These are phyloP conservation scores for Stipa capillata DNA, from an alignment of 176 grass and related monocot species.

Conservation along the genomic window DNA sequence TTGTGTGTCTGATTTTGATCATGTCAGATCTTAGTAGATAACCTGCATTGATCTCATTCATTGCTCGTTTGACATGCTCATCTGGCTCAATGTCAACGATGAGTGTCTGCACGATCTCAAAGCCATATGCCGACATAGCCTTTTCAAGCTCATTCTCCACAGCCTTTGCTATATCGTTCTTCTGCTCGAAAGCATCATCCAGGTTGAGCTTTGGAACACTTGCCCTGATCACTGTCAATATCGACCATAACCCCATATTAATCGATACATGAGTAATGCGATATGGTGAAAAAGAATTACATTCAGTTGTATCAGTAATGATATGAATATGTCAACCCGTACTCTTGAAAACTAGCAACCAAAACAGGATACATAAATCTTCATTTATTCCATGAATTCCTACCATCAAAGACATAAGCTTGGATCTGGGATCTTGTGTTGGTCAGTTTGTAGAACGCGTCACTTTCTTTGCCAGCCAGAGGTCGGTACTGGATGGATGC, in stretches of 20 bases:
- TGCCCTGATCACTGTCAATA: constrained; percentile 67
- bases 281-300: not conserved
- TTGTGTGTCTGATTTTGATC: not conserved
- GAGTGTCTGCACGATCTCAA: constrained; percentile 53
- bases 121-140: constrained; percentile 62
- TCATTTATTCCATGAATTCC: not conserved
- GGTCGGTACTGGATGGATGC: constrained; percentile 81
- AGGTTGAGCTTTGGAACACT: constrained; percentile 64
- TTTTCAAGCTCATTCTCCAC: constrained; percentile 86
- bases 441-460: constrained; percentile 83
- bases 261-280: not conserved
- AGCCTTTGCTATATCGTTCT: constrained; percentile 67
- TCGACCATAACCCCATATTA: not conserved
- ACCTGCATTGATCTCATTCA: constrained; percentile 95
- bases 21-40: not conserved
- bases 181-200: constrained; percentile 79
- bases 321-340: not conserved
- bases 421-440: constrained; percentile 88
- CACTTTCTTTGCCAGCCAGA: constrained; percentile 57
- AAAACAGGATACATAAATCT: not conserved
- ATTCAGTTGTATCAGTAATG: not conserved
- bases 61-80: constrained; percentile 59
- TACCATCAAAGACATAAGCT: constrained; percentile 87
- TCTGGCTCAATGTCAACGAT: constrained; percentile 85
- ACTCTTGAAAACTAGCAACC: not conserved